Conservation (phyloP, 2,329 filamentous ascomycete genomes). For the Cyclaneusma minus region DNA sequence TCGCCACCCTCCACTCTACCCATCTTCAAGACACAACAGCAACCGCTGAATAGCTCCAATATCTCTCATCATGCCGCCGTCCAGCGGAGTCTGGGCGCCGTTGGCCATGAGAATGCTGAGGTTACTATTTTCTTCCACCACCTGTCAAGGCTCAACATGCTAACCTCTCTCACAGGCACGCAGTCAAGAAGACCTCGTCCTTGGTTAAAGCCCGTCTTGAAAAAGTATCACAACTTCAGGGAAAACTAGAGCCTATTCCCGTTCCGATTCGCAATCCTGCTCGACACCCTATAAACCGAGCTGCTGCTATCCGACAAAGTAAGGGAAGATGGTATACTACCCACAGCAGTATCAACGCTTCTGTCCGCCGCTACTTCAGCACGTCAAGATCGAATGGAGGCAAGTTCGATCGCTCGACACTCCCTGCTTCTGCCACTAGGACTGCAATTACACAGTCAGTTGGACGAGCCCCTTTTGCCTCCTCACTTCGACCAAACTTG, state of each 20-base stretch:
- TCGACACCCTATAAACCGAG: slow-evolving; percentile 38
- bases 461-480: slow-evolving; percentile 71
- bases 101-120: slow-evolving; percentile 17
- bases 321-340: slow-evolving; percentile 51
- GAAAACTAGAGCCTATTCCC: slow-evolving; percentile 37
- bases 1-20: neutral
- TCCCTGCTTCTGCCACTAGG: slow-evolving; percentile 39
- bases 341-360: slow-evolving; percentile 33
- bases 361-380: slow-evolving; percentile 23
- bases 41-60: slow-evolving; percentile 1
- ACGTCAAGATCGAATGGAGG: slow-evolving; percentile 16
- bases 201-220: slow-evolving; percentile 27
- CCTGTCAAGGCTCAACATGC: neutral
- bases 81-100: slow-evolving; percentile 16
- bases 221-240: slow-evolving; percentile 22
- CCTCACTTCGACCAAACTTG: slow-evolving; percentile 76
- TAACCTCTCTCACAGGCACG: slow-evolving; percentile 20
- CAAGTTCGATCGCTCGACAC: slow-evolving; percentile 32
- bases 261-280: slow-evolving; percentile 38
- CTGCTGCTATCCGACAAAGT: slow-evolving; percentile 45
- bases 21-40: slow-evolving; percentile 1
- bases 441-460: slow-evolving; percentile 46
- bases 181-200: slow-evolving; percentile 29
- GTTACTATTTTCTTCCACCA: slow-evolving; percentile 10
- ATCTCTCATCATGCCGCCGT: slow-evolving; percentile 14